Evolutionary conservation across 2,329 filamentous ascomycete genomes (phyloP).

Genomic region (Aspergillus bombycis): DNA sequence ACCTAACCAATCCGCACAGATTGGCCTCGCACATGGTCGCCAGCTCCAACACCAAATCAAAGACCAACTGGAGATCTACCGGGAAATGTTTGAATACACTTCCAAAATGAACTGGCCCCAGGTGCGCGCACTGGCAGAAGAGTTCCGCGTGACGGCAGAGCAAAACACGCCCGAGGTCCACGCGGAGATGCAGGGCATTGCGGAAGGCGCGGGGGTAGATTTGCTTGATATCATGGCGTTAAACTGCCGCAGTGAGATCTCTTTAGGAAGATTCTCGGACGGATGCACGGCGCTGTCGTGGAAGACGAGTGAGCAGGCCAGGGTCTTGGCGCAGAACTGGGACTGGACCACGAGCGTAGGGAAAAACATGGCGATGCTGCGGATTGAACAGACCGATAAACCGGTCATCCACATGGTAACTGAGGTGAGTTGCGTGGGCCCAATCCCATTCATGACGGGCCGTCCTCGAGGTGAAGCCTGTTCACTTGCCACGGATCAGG

Average conservation of each 20-base stretch:
- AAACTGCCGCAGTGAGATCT: slow-evolving; percentile 64
- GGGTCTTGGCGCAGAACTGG: slow-evolving; percentile 60
- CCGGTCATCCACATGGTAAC: slow-evolving; percentile 59
- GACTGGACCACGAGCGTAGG: slow-evolving; percentile 60
- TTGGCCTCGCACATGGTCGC: slow-evolving; percentile 52
- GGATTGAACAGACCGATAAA: slow-evolving; percentile 48
- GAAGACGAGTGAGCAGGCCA: slow-evolving; percentile 42
- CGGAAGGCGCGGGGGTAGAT: slow-evolving; percentile 53
- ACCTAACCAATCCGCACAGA: slow-evolving; percentile 36
- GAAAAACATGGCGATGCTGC: slow-evolving; percentile 55
- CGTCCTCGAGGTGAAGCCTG: no score
- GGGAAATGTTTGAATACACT: slow-evolving; percentile 50
- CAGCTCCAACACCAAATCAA: slow-evolving; percentile 44
- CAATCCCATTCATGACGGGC: no score
- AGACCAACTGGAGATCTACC: slow-evolving; percentile 53
- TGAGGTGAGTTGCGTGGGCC: slow-evolving; percentile 37
- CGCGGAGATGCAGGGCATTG: slow-evolving; percentile 56
- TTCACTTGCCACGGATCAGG: background rate
- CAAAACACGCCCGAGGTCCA: slow-evolving; percentile 39
- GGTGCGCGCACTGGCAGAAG: slow-evolving; percentile 49
- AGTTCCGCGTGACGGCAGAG: slow-evolving; percentile 51
- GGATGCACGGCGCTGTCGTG: slow-evolving; percentile 62
- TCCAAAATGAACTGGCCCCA: slow-evolving; percentile 51
- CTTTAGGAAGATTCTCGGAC: slow-evolving; percentile 60
- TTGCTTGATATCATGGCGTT: slow-evolving; percentile 59